phyloP scores from a whole-genome alignment of 371 early-diverging fungal species.

The Actinomortierella ambigua region DNA sequence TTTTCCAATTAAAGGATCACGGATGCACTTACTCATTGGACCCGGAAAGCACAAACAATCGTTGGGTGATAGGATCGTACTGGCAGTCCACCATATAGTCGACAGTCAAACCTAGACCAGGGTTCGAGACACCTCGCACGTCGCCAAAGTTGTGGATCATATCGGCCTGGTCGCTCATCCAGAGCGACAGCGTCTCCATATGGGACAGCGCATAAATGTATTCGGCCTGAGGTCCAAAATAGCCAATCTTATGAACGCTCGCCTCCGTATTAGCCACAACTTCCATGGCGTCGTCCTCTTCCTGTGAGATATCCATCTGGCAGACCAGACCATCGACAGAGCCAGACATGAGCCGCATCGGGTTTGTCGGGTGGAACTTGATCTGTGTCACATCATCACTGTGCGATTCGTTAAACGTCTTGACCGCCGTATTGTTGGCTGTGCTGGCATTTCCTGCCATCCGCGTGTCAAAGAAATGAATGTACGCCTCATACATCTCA shows the following conservation, averaged over 20 bases:
- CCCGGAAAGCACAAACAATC: constrained; percentile 85
- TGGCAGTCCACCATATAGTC: constrained; percentile 87
- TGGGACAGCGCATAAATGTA: constrained; percentile 87
- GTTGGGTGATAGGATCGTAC: constrained; percentile 69
- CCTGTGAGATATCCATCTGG: constrained; percentile 70
- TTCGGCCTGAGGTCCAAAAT: constrained; percentile 87
- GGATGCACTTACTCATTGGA: constrained; percentile 70
- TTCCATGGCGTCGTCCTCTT: constrained; percentile 89
- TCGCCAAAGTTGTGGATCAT: constrained; percentile 64
- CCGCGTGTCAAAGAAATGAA: constrained; percentile 73
- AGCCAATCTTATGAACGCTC: constrained; percentile 82
- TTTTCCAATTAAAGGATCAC: too few relatives aligned
- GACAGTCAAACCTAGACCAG: constrained; percentile 52
- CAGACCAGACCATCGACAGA: constrained; percentile 83
- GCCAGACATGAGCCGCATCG: constrained; percentile 66
- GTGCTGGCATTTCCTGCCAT: constrained; percentile 10
- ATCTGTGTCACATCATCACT: constrained; percentile 93
- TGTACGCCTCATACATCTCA: constrained; percentile 58
- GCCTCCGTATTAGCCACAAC: constrained; percentile 83
- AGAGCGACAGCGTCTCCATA: constrained; percentile 85
- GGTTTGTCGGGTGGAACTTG: constrained; percentile 73
- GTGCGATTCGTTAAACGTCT: constrained; percentile 82
- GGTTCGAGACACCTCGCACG: constrained; percentile 57
- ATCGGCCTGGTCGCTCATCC: constrained; percentile 48
- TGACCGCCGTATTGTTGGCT: constrained; percentile 27